These are phyloP conservation scores for Alternaria sp. DNA, from an alignment of 2,329 filamentous ascomycete genomes.

Conservation along the genomic window DNA sequence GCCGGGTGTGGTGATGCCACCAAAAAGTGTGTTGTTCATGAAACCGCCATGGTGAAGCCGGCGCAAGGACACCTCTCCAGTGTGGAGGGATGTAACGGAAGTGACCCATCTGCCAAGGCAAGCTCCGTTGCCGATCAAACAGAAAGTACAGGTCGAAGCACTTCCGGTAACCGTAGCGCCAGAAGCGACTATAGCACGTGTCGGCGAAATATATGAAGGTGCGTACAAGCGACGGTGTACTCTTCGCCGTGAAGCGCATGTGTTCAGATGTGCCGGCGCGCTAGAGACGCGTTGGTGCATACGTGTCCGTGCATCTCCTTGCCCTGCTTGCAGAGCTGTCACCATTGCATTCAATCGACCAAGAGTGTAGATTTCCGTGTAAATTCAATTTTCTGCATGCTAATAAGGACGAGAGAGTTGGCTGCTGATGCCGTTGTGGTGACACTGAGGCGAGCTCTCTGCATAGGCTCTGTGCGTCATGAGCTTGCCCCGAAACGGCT, in stretches of 20 bases:
- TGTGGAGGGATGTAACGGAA: slow-evolving; percentile 5
- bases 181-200: neutral
- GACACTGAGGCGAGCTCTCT: neutral
- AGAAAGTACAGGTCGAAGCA: slow-evolving; percentile 4
- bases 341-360: neutral
- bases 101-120: slow-evolving; percentile 20
- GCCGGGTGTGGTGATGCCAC: neutral
- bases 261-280: slow-evolving; percentile 2
- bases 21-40: slow-evolving; percentile 1
- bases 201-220: slow-evolving; percentile 6
- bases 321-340: neutral
- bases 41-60: slow-evolving; percentile 9
- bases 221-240: slow-evolving; percentile 10
- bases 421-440: neutral
- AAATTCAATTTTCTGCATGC: neutral
- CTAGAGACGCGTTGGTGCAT: slow-evolving; percentile 7
- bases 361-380: neutral
- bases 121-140: slow-evolving; percentile 11
- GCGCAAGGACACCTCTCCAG: slow-evolving; percentile 21
- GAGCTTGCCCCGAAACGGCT: neutral
- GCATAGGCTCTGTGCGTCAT: neutral
- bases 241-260: slow-evolving; percentile 5
- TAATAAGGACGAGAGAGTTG: neutral
- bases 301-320: neutral
- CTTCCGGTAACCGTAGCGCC: slow-evolving; percentile 8